These are phyloP conservation scores for Forsythia suspensa DNA, from an alignment of 257 asterid species.

Conservation along the genomic window DNA sequence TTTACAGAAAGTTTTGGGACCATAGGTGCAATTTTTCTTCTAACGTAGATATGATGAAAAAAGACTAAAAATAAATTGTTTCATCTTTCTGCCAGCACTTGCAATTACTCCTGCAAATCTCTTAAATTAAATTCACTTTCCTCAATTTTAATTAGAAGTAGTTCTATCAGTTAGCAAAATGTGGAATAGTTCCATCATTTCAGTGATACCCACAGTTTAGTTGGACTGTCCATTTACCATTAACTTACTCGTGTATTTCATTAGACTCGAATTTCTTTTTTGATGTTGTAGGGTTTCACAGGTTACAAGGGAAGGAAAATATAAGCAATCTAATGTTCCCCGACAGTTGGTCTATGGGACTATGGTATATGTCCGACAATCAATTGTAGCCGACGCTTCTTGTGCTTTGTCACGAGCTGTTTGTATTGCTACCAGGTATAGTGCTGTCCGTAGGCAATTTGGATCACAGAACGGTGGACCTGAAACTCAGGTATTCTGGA, in stretches of 20 bases:
- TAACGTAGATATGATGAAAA: not conserved
- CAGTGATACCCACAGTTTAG: not conserved
- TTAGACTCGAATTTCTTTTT: not conserved
- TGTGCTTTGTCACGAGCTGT: constrained; percentile 87
- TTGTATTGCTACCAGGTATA: constrained; percentile 92
- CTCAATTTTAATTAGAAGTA: not conserved
- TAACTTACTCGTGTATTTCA: not conserved
- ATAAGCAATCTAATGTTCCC: constrained; percentile 78
- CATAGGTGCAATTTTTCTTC: not conserved
- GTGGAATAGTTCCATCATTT: not conserved
- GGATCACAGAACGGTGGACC: constrained; percentile 92
- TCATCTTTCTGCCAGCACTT: not conserved
- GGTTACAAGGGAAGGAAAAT: constrained; percentile 90
- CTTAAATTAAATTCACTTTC: not conserved
- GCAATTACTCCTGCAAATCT: not conserved
- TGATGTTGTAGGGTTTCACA: constrained; percentile 72
- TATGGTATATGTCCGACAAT: constrained; percentile 88
- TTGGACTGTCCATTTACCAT: not conserved
- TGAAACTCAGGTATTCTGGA: constrained; percentile 79
- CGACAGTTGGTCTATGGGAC: constrained; percentile 92
- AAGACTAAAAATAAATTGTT: not conserved
- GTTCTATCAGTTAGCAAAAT: not conserved
- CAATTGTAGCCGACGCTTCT: constrained; percentile 91
- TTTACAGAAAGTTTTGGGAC: not conserved
- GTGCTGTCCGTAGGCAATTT: constrained; percentile 96